These are phyloP conservation scores for Mycena leptocephala DNA, from an alignment of 768 basidiomycete species.

Conservation along the genomic window DNA sequence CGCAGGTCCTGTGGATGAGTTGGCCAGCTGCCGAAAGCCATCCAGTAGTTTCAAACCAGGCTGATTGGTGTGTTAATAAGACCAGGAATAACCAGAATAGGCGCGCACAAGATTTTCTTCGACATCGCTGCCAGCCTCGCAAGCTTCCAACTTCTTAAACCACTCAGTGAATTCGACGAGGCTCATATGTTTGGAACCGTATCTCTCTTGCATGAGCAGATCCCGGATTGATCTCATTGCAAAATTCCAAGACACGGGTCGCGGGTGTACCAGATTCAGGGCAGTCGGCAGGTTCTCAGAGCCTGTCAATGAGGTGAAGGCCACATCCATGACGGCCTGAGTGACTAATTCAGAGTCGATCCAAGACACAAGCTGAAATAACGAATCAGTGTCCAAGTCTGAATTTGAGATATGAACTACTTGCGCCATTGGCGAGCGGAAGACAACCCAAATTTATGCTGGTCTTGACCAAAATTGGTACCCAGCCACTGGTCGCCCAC, in stretches of 20 bases:
- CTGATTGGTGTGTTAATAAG: too few species aligned
- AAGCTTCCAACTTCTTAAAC: too few species aligned
- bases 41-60: too few species aligned
- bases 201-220: slow-evolving; percentile 4
- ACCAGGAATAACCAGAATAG: too few species aligned
- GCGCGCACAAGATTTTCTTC: too few species aligned
- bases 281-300: slow-evolving; percentile 38
- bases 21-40: too few species aligned
- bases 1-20: too few species aligned
- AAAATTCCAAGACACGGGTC: slow-evolving; percentile 49
- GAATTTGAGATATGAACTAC: too few species aligned
- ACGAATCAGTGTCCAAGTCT: too few species aligned
- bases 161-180: slow-evolving; percentile 42
- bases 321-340: slow-evolving; percentile 48
- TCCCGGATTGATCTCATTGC: slow-evolving; percentile 38
- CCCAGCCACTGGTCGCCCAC: slow-evolving; percentile 52
- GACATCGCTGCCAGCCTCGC: too few species aligned
- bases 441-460: slow-evolving; percentile 46
- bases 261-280: slow-evolving; percentile 56
- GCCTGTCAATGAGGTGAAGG: slow-evolving; percentile 41
- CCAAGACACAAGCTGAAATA: slow-evolving; percentile 52
- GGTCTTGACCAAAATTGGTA: slow-evolving; percentile 55
- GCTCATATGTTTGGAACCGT: neutral
- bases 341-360: slow-evolving; percentile 49
- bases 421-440: slow-evolving; percentile 44